Conservation (phyloP, 345 rosid genomes). For the Aquilaria malaccensis region DNA sequence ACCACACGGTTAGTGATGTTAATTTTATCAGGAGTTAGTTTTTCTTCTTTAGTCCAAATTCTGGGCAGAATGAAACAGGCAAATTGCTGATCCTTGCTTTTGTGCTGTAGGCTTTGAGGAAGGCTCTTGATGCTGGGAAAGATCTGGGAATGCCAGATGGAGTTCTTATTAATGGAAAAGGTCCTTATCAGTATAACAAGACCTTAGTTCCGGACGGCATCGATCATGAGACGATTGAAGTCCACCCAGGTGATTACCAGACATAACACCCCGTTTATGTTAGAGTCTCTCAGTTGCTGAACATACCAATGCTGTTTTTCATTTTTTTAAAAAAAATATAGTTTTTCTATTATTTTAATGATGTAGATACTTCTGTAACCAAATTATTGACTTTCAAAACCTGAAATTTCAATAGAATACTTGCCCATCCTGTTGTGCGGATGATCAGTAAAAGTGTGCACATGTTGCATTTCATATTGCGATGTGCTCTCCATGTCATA, state of each 20-base stretch:
- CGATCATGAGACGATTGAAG: slow-evolving; percentile 66
- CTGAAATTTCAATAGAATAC: too few species aligned
- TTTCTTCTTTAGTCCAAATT: neutral
- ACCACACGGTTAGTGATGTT: slow-evolving; percentile 73
- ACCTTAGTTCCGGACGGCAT: slow-evolving; percentile 82
- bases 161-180: slow-evolving; percentile 95
- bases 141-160: slow-evolving; percentile 97
- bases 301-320: too few species aligned
- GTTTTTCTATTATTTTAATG: too few species aligned
- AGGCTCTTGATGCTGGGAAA: slow-evolving; percentile 81
- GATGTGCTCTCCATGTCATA: too few species aligned
- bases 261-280: neutral
- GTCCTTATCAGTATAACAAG: slow-evolving; percentile 79
- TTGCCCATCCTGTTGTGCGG: too few species aligned
- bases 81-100: slow-evolving; percentile 8
- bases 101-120: slow-evolving; percentile 73
- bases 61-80: neutral
- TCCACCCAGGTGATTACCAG: slow-evolving; percentile 74
- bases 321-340: too few species aligned
- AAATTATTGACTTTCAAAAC: too few species aligned
- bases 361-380: too few species aligned
- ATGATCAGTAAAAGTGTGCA: too few species aligned
- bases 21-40: neutral
- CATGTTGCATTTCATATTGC: too few species aligned
- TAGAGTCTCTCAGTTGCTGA: neutral